phyloP scores from a whole-genome alignment of 1,139 yeast species.

The Eremothecium sinecaudum region DNA sequence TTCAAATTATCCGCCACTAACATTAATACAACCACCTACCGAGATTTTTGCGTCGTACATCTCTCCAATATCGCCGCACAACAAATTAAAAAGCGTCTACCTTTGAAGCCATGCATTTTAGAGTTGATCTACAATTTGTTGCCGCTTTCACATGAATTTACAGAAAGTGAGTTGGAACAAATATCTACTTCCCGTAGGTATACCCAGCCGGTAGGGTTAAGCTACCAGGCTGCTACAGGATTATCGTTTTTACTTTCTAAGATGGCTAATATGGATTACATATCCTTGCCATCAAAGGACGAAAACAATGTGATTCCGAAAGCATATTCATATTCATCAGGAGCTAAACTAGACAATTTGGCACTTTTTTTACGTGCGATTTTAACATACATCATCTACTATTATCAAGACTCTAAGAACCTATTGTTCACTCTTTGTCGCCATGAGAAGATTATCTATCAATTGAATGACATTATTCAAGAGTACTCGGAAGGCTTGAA shows the following conservation, averaged over 20 bases:
- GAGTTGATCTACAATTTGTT: slow-evolving; percentile 54
- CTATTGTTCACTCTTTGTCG: slow-evolving; percentile 45
- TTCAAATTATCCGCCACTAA: slow-evolving; percentile 33
- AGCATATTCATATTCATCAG: slow-evolving; percentile 19
- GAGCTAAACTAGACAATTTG: slow-evolving; percentile 46
- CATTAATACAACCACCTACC: slow-evolving; percentile 36
- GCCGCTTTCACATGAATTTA: slow-evolving; percentile 35
- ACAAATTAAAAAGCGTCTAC: slow-evolving; percentile 31
- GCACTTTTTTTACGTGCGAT: slow-evolving; percentile 50
- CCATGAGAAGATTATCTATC: slow-evolving; percentile 32
- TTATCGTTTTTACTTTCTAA: slow-evolving; percentile 45
- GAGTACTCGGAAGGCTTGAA: slow-evolving; percentile 18
- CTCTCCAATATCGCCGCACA: slow-evolving; percentile 35
- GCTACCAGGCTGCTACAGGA: slow-evolving; percentile 51
- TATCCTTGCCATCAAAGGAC: slow-evolving; percentile 13
- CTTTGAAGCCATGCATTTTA: slow-evolving; percentile 40
- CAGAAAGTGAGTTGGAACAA: slow-evolving; percentile 23
- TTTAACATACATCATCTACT: slow-evolving; percentile 41
- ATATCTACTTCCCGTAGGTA: slow-evolving; percentile 30
- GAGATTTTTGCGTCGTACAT: slow-evolving; percentile 55
- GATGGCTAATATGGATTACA: slow-evolving; percentile 19
- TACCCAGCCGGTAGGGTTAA: slow-evolving; percentile 39
- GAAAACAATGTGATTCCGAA: background rate
- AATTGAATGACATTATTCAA: slow-evolving; percentile 23
- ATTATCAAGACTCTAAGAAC: slow-evolving; percentile 45